Conservation (phyloP, 495 filamentous ascomycete species). For the Tetracladium setigerum region DNA sequence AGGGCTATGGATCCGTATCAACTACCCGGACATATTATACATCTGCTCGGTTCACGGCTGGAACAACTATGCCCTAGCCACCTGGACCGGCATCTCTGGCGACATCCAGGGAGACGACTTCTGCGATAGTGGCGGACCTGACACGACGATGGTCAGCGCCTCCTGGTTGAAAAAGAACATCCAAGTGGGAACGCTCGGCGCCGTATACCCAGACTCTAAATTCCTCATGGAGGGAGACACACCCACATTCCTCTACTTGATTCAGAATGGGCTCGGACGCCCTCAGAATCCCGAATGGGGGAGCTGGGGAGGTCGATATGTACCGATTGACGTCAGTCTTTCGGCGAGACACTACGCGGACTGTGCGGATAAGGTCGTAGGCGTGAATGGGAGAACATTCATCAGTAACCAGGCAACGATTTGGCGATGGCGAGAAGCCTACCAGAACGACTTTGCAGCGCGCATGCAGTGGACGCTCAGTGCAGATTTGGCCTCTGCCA, state of each 20-base stretch:
- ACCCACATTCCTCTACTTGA: constrained; percentile 36
- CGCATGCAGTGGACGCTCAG: constrained; percentile 39
- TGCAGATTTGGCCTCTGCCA: constrained; percentile 22
- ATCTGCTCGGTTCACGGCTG: constrained; percentile 38
- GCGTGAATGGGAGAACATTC: constrained; percentile 26
- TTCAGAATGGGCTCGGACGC: constrained; percentile 38
- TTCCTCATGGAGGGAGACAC: constrained; percentile 41
- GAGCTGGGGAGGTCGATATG: constrained; percentile 39
- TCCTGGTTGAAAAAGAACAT: constrained; percentile 38
- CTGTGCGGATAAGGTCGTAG: constrained; percentile 31
- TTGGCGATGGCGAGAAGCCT: constrained; percentile 40
- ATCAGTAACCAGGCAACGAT: constrained; percentile 39
- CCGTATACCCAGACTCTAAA: constrained; percentile 30
- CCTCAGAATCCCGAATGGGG: constrained; percentile 36
- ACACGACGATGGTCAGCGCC: constrained; percentile 28
- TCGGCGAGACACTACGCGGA: constrained; percentile 31
- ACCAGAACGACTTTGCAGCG: constrained; percentile 42
- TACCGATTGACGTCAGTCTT: constrained; percentile 14
- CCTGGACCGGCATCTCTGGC: constrained; percentile 39
- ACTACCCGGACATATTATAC: constrained; percentile 37
- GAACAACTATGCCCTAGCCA: constrained; percentile 38
- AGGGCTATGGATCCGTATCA: constrained; percentile 34
- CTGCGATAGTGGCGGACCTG: constrained; percentile 38
- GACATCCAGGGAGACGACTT: constrained; percentile 35
- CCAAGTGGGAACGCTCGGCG: constrained; percentile 33